Base-by-base conservation (phyloP, 2,329 filamentous ascomycete species). In the Monilinia vaccinii-corymbosi region DNA sequence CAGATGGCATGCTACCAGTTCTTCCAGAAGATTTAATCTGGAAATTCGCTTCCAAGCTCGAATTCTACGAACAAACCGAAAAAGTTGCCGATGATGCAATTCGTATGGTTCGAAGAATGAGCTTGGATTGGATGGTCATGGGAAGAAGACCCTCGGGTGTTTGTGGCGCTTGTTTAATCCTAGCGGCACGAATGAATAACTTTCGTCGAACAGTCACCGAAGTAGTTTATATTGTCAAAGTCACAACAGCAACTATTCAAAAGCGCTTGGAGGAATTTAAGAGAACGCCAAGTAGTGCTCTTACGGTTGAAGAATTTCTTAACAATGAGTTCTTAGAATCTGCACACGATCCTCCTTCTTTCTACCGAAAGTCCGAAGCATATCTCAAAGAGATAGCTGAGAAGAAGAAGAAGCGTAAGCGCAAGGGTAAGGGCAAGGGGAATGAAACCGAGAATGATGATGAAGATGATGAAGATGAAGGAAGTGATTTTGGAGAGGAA, bases 101-200 rank as follows among this genome's bases (percentile, higher is more conserved):
- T 60, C 85, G 88, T 58, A 87, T 99, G 56, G 86, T 96, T 60
- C 86, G 88, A 72, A 87, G 94, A 63, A 97, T 99, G 94, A 92
- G 90, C 65, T 81, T 90, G 58, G 94, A 99, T 75, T 97, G 94
- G 92, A 97, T 99, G 84, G 87, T 92, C 50, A 91, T 92, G 71
- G 94, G 94, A 68, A 88, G 94, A 69, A 87, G 94, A 45, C 94
- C 94, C 18, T 93, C 93, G 8, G 94, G 94, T 66, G 87, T 97
- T 58, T 97, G 92, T 72, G 94, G 94, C 63, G 94, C 94, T 14
- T 96, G 92, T 66, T 81, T 99, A 51, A 89, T 99, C 63, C 87
- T 99, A 72, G 94, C 94, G 8, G 93, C 94, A 10, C 88, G 94
- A 56, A 97, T 97, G 88, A 96, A 97, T 80, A 97, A 97, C 74